Base-by-base conservation (phyloP, 1,284 basidiomycete genomes). In the Veloporphyrellus conicus region DNA sequence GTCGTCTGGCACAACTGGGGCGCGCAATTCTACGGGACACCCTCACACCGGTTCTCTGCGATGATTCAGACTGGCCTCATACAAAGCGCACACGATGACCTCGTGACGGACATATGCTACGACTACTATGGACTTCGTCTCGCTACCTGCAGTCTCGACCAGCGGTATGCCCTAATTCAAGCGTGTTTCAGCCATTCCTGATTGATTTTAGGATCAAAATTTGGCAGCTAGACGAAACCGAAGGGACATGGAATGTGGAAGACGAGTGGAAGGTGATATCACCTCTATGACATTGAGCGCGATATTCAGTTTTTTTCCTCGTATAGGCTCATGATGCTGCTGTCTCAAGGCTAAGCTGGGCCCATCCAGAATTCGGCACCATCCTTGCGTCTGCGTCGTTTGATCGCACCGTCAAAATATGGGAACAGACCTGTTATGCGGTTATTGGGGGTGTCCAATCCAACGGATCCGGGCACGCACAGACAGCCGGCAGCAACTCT, bases 321-420 rank as follows among this genome's bases (percentile, higher is more conserved):
- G 11, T 61, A 19, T 35, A 93, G 89, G 92, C 92, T 14, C 92
- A 94, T 66, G 90, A 93, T 59, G 91, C 91, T 10, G 81, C 91
- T 1, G 75, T 93, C 33, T 80, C 90, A 8, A 84, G 80, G 64
- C 59, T 94, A n/a, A 79, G 79, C 46, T 95, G 91, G 85, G 89
- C 90, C 2, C 90, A 93, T 61, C 91, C 93, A 6, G 83, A 93
- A 64, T 92, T 91, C 54, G 92, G 91, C 10, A 79, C 82, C 2
- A 78, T 95, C 46, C 73, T 95, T 46, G 90, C 90, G 0, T 90
- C 87, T 1, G 81, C 81, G 6, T 91, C 87, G 1, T 91, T 91
- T 59, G 93, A 96, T 68, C 79, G 92, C 15, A 89, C 87, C 0
- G 87, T 92, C 47, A 87, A 93, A 67, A 78, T 95, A 16, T 95